Base-by-base conservation (phyloP, 805 yeast species). In the Kuraishia borneana region DNA sequence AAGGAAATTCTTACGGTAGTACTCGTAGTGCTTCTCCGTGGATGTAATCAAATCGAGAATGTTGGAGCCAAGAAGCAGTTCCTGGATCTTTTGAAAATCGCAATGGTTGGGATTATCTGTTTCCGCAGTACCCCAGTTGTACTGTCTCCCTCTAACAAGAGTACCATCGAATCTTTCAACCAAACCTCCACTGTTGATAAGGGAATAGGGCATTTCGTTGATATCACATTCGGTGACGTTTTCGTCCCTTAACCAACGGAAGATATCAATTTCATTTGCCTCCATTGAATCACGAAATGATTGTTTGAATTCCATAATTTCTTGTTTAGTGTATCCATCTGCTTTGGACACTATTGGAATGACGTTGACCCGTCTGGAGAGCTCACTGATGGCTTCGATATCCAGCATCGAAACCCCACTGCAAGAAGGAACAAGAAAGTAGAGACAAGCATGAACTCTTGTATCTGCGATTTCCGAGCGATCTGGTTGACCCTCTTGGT, bases 101-200 rank as follows among this genome's bases (percentile, higher is more conserved):
- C 94, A 83, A 53, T 81, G 87, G 6, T 60, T 54, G 14, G 68
- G 70, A 51, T 84, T 79, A 48, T 83, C 95, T 27, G 83, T 81
- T 49, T 87, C 95, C 10, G 83, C 83, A 17, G 71, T 54, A 1
- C 96, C 96, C 96, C 96, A 88, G 13, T 62, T 66, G 58, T 85
- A 88, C 48, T 68, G 67, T 47, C 95, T 68, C 13, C 92, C 95
- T 41, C 81, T 65, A 20, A 82, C 82, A 3, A 56, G 40, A 21
- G 65, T 56, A 7, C 76, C 76, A 7, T 58, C 58, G 3, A 54
- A 44, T 33, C 65, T 65, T 31, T 48, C 44, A 21, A 65, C 68
- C 35, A 55, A 57, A 8, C 66, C 64, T 41, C 67, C 76, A 2
- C 94, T 73, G 16, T 87, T 80, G 39, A 88, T 73, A 3, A 85